Conservation (phyloP, 768 basidiomycete genomes). For the Gloeopeniophorella convolvens region DNA sequence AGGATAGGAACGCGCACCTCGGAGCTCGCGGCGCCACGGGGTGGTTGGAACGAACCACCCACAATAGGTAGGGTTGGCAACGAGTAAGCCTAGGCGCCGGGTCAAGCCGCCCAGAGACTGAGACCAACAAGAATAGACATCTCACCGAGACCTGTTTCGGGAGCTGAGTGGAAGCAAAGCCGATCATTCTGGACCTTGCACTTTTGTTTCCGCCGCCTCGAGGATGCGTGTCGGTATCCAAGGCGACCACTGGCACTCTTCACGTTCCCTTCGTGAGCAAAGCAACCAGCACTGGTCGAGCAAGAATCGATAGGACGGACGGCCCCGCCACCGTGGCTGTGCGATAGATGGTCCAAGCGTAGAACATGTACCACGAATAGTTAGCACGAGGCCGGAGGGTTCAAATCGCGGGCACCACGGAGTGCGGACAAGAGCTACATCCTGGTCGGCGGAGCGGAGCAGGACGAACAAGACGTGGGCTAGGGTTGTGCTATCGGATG, state of each 20-base stretch:
- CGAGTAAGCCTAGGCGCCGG: too few relatives aligned
- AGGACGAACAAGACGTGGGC: background rate
- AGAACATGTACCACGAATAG: background rate
- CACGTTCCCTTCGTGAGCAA: conserved; percentile 2
- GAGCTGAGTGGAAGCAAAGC: background rate
- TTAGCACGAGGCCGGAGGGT: background rate
- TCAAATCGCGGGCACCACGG: background rate
- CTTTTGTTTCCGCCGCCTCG: conserved; percentile 16
- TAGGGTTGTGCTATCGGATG: background rate
- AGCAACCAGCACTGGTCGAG: conserved; percentile 1
- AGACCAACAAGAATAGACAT: background rate
- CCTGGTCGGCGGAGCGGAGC: background rate
- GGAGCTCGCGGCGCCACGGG: background rate
- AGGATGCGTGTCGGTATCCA: conserved; percentile 6
- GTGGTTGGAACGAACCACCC: conserved; percentile 1
- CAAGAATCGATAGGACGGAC: background rate
- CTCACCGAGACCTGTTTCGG: conserved; percentile 4
- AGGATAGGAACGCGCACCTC: too few relatives aligned
- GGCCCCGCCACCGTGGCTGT: conserved; percentile 11
- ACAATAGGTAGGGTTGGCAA: background rate
- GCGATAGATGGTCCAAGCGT: background rate
- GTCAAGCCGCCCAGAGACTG: too few relatives aligned
- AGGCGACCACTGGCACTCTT: conserved; percentile 16
- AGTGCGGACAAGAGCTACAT: background rate
- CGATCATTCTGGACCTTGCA: conserved; percentile 10